Evolutionary conservation across 441 rosid species (phyloP).

Genomic region (Eutrema salsugineum): DNA sequence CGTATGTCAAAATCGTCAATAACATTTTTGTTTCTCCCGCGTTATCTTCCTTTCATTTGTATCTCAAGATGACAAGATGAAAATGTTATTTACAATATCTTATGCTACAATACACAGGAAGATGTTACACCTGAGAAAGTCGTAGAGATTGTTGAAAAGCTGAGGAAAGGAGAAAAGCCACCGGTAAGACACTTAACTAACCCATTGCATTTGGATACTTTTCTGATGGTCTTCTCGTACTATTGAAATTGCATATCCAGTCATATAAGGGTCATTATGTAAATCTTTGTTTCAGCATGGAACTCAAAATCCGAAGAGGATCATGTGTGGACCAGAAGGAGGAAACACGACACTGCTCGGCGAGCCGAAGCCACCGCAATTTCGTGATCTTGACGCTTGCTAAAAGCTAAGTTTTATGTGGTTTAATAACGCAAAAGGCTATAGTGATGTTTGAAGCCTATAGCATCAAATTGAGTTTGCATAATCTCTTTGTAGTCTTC

Average conservation of each 20-base stretch:
- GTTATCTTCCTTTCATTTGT: background rate
- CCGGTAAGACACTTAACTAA: conserved; percentile 50
- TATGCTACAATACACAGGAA: conserved; percentile 68
- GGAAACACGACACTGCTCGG: conserved; percentile 77
- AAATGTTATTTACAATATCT: background rate
- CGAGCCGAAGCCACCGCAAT: conserved; percentile 89
- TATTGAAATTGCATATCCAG: background rate
- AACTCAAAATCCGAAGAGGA: conserved; percentile 89
- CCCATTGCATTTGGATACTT: conserved; percentile 3
- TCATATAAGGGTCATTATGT: background rate
- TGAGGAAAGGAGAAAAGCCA: conserved; percentile 87
- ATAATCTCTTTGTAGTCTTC: conserved; percentile 14
- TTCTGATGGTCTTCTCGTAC: background rate
- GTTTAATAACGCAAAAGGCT: conserved; percentile 24
- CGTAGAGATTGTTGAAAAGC: conserved; percentile 85
- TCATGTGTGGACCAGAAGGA: conserved; percentile 89
- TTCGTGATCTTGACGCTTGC: conserved; percentile 97
- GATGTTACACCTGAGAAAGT: conserved; percentile 89
- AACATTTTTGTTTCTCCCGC: background rate
- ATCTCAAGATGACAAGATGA: background rate
- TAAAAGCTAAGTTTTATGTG: conserved; percentile 35
- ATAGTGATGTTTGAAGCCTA: conserved; percentile 8
- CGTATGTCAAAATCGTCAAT: conserved; percentile 40
- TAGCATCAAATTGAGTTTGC: conserved; percentile 28
- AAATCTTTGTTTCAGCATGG: conserved; percentile 58